These are phyloP conservation scores for Talaromyces sp. DNA, from an alignment of 2,329 filamentous ascomycete genomes.

Conservation along the genomic window DNA sequence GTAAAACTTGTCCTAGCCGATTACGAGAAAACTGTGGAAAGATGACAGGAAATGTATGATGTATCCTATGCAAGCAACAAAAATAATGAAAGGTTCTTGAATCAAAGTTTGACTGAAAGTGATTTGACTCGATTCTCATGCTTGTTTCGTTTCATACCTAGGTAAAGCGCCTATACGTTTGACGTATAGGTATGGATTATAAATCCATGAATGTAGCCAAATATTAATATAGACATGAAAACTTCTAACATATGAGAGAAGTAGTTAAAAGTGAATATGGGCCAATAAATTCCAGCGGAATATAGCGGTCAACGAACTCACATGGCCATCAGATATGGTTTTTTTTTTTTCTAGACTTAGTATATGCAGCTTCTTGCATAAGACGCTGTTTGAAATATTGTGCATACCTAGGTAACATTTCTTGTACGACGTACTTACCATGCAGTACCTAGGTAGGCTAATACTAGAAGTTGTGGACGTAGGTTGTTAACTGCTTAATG, in stretches of 20 bases:
- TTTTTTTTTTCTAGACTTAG: not conserved
- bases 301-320: constrained; percentile 1
- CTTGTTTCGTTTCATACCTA: not conserved
- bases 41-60: no score
- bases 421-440: not conserved
- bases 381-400: not conserved
- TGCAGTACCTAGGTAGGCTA: not conserved
- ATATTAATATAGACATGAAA: not conserved
- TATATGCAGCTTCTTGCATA: not conserved
- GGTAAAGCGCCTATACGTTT: no score
- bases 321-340: not conserved
- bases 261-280: not conserved
- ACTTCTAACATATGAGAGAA: not conserved
- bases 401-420: constrained; percentile 2
- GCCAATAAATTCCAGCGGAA: not conserved
- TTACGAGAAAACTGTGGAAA: no score
- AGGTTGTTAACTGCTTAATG: not conserved
- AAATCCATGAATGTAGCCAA: not conserved
- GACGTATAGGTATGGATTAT: not conserved
- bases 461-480: no score
- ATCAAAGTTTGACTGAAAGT: no score
- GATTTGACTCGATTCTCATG: not conserved
- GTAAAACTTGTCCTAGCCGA: no score
- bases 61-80: not conserved
- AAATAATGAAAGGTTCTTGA: not conserved